A percentile compares a stretch with the other conserved stretches of the same genome.
These are phyloP conservation scores for Suillus variegatus DNA, from an alignment of 768 basidiomycete species.

Conservation along the genomic window DNA sequence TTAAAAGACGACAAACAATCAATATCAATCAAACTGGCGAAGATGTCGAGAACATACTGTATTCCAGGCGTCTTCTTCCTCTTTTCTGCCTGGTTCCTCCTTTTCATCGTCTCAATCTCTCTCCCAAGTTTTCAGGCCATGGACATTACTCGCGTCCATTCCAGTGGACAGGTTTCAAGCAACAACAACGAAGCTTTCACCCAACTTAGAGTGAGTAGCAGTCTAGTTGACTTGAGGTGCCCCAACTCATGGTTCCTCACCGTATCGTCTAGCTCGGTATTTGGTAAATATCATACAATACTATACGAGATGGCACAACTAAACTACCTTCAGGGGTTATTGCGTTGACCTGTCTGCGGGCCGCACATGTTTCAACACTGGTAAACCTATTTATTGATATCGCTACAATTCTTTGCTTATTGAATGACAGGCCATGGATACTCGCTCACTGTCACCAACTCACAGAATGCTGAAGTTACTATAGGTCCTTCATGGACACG, in stretches of 20 bases:
- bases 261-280: slow-evolving; percentile 57
- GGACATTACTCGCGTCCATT: slow-evolving; percentile 64
- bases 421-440: slow-evolving; percentile 55
- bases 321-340: slow-evolving; percentile 48
- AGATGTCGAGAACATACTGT: slow-evolving; percentile 54
- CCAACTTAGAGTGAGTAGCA: slow-evolving; percentile 54
- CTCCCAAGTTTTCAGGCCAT: slow-evolving; percentile 67
- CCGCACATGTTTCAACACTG: slow-evolving; percentile 47
- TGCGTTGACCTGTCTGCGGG: slow-evolving; percentile 47
- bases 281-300: slow-evolving; percentile 45
- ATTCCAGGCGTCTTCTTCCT: slow-evolving; percentile 61
- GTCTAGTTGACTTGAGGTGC: slow-evolving; percentile 5
- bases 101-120: slow-evolving; percentile 69
- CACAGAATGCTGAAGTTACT: slow-evolving; percentile 33
- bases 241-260: slow-evolving; percentile 5
- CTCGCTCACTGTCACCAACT: slow-evolving; percentile 41
- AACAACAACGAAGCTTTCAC: slow-evolving; percentile 31
- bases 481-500: slow-evolving; percentile 67
- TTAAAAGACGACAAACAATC: neutral
- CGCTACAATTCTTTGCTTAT: slow-evolving; percentile 3
- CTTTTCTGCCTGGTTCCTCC: slow-evolving; percentile 62
- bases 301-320: slow-evolving; percentile 10
- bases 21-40: slow-evolving; percentile 9
- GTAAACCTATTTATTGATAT: slow-evolving; percentile 31
- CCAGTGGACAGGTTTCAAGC: slow-evolving; percentile 34